These are phyloP conservation scores for Phlegmacium glaucopus DNA, from an alignment of 768 basidiomycete species.

Conservation along the genomic window DNA sequence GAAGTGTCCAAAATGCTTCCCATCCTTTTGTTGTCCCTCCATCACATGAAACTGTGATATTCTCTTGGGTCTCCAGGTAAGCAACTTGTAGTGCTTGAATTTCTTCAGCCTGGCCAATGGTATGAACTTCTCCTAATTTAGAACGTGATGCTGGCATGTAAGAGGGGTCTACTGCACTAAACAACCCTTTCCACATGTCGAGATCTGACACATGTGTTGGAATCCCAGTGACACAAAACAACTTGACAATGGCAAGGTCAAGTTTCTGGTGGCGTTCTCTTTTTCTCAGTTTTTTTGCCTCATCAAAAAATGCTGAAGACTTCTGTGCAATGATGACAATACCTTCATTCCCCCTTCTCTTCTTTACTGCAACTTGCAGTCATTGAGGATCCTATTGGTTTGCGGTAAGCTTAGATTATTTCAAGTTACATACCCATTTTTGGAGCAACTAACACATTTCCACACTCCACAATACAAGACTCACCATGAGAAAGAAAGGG, in stretches of 20 bases:
- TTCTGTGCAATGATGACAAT: background rate
- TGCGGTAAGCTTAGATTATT: background rate
- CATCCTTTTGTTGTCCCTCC: slow-evolving; percentile 10
- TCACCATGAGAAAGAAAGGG: no score
- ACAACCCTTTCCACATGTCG: no score
- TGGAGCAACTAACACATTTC: background rate
- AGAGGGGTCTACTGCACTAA: no score
- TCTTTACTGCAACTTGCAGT: background rate
- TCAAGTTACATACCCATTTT: background rate
- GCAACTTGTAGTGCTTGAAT: no score
- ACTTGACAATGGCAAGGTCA: background rate
- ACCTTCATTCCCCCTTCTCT: background rate
- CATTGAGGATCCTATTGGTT: background rate
- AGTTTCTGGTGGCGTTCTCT: background rate
- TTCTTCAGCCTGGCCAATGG: no score
- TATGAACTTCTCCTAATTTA: no score
- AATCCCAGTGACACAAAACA: no score
- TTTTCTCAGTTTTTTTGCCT: background rate
- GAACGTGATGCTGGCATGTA: no score
- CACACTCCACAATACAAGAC: no score
- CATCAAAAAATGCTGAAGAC: background rate
- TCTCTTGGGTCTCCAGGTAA: background rate
- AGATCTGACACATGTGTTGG: no score
- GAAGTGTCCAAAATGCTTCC: slow-evolving; percentile 27
- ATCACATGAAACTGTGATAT: background rate